Evolutionary conservation across 1,284 basidiomycete species (phyloP), one percentile per base, ranked within the genome.

Genomic region (Mrakiaceae sp.): DNA sequence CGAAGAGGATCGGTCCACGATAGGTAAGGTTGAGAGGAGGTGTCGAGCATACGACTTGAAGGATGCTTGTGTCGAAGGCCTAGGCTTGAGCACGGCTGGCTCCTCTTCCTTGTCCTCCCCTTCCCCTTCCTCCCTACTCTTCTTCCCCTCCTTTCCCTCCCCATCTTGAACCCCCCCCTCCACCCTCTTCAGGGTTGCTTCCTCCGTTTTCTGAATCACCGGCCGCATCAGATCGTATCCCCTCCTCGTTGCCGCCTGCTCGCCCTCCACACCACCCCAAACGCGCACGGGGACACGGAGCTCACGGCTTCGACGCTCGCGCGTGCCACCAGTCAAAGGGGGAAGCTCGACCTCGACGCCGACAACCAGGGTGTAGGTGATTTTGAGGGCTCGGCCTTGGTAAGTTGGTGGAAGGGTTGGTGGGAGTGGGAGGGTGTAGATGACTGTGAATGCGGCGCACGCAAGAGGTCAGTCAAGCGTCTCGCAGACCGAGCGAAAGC

Each of bases 211-310:
- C 69, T 74, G 73, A 67, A 75, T 77, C 55, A 75, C 68, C 2
- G 74, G 76, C 12, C 69, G 67, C 46, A 76, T 71, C 1, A 77
- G 70, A 58, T 76, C 73, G 64, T 78, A 76, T 8, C 62, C 70
- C 73, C 70, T 11, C 64, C 67, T 14, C 68, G 63, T 7, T 67
- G 72, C 50, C 69, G 66, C 5, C 60, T 62, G 71, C 84, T 61
- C 70, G 89, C 88, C 83, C 57, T 81, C 77, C 64, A 93, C 87
- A 69, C 91, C 80, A 70, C 90, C 93, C 74, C 93, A 94, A 12
- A 95, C 78, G 50, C 91, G 79, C 63, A 96, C 86, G 0, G 92
- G 91, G 0, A 95, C 86, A 66, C 88, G 87, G 83, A 96, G 88
- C 3, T 57, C 4, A 57, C 43, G 3, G 55, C 83, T 48, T 86